These are phyloP conservation scores for Mycosarcoma mackinlayi DNA, from an alignment of 1,284 basidiomycete species.

Conservation along the genomic window DNA sequence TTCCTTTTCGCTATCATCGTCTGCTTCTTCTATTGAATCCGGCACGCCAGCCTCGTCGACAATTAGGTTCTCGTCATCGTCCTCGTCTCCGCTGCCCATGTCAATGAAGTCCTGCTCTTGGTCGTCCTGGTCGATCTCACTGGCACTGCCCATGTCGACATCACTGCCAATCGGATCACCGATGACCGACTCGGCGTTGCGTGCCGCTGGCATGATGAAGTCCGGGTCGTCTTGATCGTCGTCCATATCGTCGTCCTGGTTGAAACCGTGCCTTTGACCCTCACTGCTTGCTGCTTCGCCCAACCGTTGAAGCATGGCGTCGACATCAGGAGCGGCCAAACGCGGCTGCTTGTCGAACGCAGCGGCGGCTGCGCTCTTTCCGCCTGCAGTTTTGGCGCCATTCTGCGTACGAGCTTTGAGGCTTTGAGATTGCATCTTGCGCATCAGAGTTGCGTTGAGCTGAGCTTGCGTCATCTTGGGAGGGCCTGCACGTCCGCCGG, in stretches of 20 bases:
- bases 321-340: slow-evolving; percentile 29
- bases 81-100: slow-evolving; percentile 30
- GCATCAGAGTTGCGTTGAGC: slow-evolving; percentile 55
- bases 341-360: slow-evolving; percentile 3
- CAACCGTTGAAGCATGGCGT: slow-evolving; percentile 32
- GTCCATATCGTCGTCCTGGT: slow-evolving; percentile 13
- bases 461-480: slow-evolving; percentile 48
- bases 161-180: slow-evolving; percentile 25
- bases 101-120: slow-evolving; percentile 27
- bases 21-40: slow-evolving; percentile 26
- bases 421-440: slow-evolving; percentile 51
- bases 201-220: slow-evolving; percentile 36
- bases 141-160: slow-evolving; percentile 46
- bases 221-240: slow-evolving; percentile 46
- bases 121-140: slow-evolving; percentile 34
- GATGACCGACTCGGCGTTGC: slow-evolving; percentile 37
- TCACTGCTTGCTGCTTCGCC: slow-evolving; percentile 4
- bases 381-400: slow-evolving; percentile 1
- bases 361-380: slow-evolving; percentile 9
- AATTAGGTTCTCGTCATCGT: slow-evolving; percentile 13
- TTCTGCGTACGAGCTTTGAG: slow-evolving; percentile 32
- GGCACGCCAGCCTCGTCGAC: slow-evolving; percentile 4
- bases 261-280: background rate
- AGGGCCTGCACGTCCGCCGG: slow-evolving; percentile 21
- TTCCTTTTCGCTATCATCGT: slow-evolving; percentile 59